Percentiles rank a stretch among this genome's conserved stretches.
phyloP scores from a whole-genome alignment of 2,329 filamentous ascomycete species.

The Diaporthe citriasiana region DNA sequence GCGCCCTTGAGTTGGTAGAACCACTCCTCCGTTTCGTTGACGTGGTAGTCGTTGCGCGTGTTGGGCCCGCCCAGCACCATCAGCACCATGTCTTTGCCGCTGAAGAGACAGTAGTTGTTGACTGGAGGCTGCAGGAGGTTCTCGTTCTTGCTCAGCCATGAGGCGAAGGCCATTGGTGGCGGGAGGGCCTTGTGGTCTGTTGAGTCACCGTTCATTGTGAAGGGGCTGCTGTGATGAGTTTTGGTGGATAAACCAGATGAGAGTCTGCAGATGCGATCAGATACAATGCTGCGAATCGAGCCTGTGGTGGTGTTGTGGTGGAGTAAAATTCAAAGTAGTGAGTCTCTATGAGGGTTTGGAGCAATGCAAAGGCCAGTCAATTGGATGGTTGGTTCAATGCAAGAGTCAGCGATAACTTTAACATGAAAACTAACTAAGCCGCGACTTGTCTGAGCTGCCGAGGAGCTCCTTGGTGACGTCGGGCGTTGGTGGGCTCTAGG shows the following conservation, averaged over 20 bases:
- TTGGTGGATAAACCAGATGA: neutral
- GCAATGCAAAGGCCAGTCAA: too few relatives aligned
- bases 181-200: conserved; percentile 40
- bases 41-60: conserved; percentile 46
- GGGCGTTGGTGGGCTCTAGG: neutral
- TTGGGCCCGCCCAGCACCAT: conserved; percentile 47
- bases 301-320: neutral
- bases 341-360: neutral
- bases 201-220: conserved; percentile 33
- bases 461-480: neutral
- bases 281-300: neutral
- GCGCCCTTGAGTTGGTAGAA: conserved; percentile 47
- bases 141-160: conserved; percentile 42
- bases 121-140: conserved; percentile 45
- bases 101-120: conserved; percentile 47
- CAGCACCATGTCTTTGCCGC: conserved; percentile 44
- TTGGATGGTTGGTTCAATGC: too few relatives aligned
- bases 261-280: neutral
- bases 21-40: conserved; percentile 47
- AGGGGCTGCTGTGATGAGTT: neutral
- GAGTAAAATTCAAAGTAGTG: neutral
- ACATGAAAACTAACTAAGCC: neutral
- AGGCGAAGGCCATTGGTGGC: conserved; percentile 45
- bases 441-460: neutral
- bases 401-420: conserved; percentile 5